Evolutionary conservation across 2,329 filamentous ascomycete species (phyloP), one percentile per base, ranked within the genome.

Genomic region (Paraphoma sp.): DNA sequence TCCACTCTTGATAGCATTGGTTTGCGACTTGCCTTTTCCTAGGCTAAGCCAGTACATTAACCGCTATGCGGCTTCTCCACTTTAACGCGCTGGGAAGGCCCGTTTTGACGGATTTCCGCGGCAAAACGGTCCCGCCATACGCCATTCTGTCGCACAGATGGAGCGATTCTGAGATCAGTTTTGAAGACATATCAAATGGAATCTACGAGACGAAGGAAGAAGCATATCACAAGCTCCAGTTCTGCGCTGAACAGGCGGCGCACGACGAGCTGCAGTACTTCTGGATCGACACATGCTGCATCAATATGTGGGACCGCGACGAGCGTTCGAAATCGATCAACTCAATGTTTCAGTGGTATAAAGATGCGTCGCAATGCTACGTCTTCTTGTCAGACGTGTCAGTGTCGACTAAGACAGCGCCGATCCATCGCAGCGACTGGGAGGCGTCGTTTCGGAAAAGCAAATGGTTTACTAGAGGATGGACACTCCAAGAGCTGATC

Each of bases 71-170:
- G 45, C 62, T 62, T 54, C 59, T 63, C 29, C 36, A 59, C 44
- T 59, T 52, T 43, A 17, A 63, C 41, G 33, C 42, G 17, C 30
- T 44, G 14, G 52, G 47, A 30, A 59, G 40, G 33, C 57, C 45
- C 8, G 31, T 56, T 53, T 56, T 56, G 38, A 65, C 59, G 55
- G 51, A 64, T 28, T 64, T 62, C 16, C 18, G 52, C 48, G 40
- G 56, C 47, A 62, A 63, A 33, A 40, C 46, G 7, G 60, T 61
- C 31, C 57, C 56, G 44, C 62, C 54, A 40, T 75, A 75, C 54
- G 73, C 71, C 6, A 76, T 76, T 45, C 70, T 77, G 10, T 77
- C 72, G 17, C 74, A 77, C 57, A 69, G 63, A 51, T 76, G 72
- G 73, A 48, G 56, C 23, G 52, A 64, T 42, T 67, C 69, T 12